Conservation (phyloP, 371 early-diverging fungal genomes). For the Circinella umbellata region DNA sequence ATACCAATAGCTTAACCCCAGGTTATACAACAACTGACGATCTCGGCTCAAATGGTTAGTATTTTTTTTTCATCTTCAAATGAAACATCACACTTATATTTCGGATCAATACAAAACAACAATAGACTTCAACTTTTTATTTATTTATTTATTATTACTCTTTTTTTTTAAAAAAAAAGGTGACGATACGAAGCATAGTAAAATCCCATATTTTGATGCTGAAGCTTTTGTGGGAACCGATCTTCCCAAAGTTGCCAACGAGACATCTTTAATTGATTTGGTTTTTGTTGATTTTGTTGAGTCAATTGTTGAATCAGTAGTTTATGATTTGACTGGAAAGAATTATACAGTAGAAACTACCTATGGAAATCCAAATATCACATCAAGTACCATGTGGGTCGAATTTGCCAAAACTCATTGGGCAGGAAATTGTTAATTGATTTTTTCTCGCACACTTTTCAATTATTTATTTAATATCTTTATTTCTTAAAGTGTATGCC, state of each 20-base stretch:
- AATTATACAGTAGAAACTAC: constrained; percentile 21
- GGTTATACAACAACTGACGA: constrained; percentile 59
- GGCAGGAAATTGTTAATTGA: constrained; percentile 16
- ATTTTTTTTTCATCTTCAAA: neutral
- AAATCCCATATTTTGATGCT: constrained; percentile 49
- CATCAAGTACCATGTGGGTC: constrained; percentile 37
- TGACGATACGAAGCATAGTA: constrained; percentile 42
- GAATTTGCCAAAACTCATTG: constrained; percentile 22
- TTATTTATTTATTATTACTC: too few species aligned
- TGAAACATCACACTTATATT: neutral
- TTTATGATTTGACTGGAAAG: constrained; percentile 32
- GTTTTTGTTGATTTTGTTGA: constrained; percentile 40
- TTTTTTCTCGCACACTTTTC: too few species aligned
- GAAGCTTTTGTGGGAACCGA: constrained; percentile 42
- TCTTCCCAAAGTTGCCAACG: constrained; percentile 25
- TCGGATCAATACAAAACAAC: too few species aligned
- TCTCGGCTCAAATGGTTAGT: constrained; percentile 44
- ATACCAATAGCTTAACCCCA: constrained; percentile 47
- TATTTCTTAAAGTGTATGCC: too few species aligned
- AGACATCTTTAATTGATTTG: constrained; percentile 28
- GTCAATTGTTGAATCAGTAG: constrained; percentile 27
- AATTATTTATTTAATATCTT: too few species aligned
- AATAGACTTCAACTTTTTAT: too few species aligned
- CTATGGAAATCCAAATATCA: constrained; percentile 28
- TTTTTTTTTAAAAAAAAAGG: neutral